Base-by-base conservation (phyloP, 495 filamentous ascomycete species). In the Hypoxylon subgilvum region DNA sequence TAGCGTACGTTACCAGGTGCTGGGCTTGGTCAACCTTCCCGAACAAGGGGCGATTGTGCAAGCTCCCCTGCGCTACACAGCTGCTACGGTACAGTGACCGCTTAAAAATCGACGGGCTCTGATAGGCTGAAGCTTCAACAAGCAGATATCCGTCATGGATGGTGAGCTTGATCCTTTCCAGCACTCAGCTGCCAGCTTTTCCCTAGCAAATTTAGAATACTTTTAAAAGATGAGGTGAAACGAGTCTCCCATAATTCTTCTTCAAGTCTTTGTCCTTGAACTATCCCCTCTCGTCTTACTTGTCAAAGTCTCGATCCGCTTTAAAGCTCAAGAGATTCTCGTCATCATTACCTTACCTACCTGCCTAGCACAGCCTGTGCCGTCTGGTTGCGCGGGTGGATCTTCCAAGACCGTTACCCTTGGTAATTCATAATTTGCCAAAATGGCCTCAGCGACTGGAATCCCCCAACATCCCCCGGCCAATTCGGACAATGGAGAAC, bases 401-500 rank as follows among this genome's bases (percentile, higher is more conserved):
- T 49, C 56, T 18, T 4, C 28, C 13, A 17, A 30, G 17, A 27
- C 42, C 46, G 57, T 53, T 39, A 41, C 49, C 8, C 39, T 52
- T 41, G 45, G 57, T 64, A 56, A 43, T 48, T n/a, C n/a, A n/a
- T n/a, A n/a, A 54, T 32, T 42, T 31, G 31, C 57, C 63, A 73
- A 28, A 30, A 85, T 85, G 82, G 75, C 82, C 9, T 84, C 82
- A 25, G 78, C 79, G 32, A 81, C 82, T 18, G 80, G 79, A 51
- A 80, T 81, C 21, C 79, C 79, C 65, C 66, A 69, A 67, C 55
- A 68, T 35, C 31, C 57, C 54, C 74, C 74, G 62, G 66, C 67
- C 23, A 40, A 48, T 35, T 48, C 65, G 55, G 62, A 66, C 62
- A 44, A 56, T 39, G 60, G 61, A 46, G 67, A 42, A 62, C 64